A percentile compares a stretch with the other conserved stretches of the same genome.
phyloP scores from a whole-genome alignment of 805 yeast genomes.

The Pichia manshurica region DNA sequence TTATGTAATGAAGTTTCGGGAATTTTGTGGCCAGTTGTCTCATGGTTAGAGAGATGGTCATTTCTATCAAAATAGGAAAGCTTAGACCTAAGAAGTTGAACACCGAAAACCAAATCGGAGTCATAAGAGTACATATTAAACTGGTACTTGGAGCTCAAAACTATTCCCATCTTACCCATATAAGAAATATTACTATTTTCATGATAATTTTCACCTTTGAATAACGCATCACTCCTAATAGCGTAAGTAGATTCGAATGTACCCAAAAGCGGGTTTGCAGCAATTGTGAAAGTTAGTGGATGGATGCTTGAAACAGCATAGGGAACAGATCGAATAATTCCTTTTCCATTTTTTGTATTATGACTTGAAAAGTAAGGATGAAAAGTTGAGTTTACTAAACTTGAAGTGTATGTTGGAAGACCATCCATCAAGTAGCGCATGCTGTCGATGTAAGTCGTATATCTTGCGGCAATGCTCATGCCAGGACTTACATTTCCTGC shows the following conservation, averaged over 20 bases:
- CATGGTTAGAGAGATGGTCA: too few species aligned
- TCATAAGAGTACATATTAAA: constrained; percentile 88
- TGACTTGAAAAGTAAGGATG: constrained; percentile 1
- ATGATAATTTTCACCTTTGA: constrained; percentile 24
- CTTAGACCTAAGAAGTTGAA: constrained; percentile 63
- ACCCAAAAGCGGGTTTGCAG: constrained; percentile 86
- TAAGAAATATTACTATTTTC: neutral
- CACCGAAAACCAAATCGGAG: constrained; percentile 79
- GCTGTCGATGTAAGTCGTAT: constrained; percentile 54
- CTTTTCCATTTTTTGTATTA: neutral
- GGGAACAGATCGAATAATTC: constrained; percentile 4
- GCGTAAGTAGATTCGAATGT: constrained; percentile 84
- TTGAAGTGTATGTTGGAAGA: constrained; percentile 5
- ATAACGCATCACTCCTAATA: constrained; percentile 66
- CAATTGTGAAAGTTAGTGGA: constrained; percentile 81
- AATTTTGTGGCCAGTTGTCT: neutral
- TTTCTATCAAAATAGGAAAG: neutral
- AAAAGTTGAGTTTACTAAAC: neutral
- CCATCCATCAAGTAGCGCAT: constrained; percentile 9
- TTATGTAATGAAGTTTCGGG: neutral
- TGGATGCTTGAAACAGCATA: constrained; percentile 24
- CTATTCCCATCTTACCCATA: constrained; percentile 21
- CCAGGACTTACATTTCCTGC: constrained; percentile 83
- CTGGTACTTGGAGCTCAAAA: constrained; percentile 79
- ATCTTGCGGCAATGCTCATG: constrained; percentile 74